These are phyloP conservation scores for Suhomyces bolitotheri DNA, from an alignment of 1,139 yeast genomes.

Conservation along the genomic window DNA sequence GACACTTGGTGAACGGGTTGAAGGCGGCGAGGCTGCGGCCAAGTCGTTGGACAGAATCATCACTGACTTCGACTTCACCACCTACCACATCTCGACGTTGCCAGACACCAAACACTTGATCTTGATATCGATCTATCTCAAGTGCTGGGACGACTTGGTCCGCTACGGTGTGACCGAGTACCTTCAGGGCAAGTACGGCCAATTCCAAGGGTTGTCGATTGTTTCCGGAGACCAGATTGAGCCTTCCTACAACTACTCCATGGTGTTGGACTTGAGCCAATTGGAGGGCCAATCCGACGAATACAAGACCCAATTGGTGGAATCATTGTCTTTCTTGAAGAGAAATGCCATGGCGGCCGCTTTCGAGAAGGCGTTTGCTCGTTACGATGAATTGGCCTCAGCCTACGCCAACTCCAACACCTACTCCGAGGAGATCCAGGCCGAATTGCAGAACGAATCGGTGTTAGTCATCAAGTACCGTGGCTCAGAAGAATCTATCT, in stretches of 20 bases:
- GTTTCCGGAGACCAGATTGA: constrained; percentile 48
- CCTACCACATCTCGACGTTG: constrained; percentile 86
- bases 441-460: constrained; percentile 49
- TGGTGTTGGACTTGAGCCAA: constrained; percentile 61
- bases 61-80: constrained; percentile 94
- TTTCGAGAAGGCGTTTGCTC: constrained; percentile 78
- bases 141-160: constrained; percentile 72
- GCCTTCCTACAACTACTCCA: constrained; percentile 78
- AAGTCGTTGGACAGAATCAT: constrained; percentile 83
- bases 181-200: constrained; percentile 40
- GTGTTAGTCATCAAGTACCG: constrained; percentile 83
- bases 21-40: constrained; percentile 29
- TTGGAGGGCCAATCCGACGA: constrained; percentile 46
- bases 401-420: constrained; percentile 49
- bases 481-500: constrained; percentile 83
- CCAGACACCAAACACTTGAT: constrained; percentile 61
- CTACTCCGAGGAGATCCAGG: constrained; percentile 53
- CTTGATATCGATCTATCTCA: constrained; percentile 68
- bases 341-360: constrained; percentile 92
- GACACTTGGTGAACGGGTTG: constrained; percentile 41
- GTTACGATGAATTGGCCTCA: constrained; percentile 71
- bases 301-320: constrained; percentile 51
- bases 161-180: constrained; percentile 63
- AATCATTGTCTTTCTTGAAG: constrained; percentile 71
- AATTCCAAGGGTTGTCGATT: constrained; percentile 30